Evolutionary conservation across 495 filamentous ascomycete species (phyloP).

Genomic region (Umbilicaria muhlenbergii): DNA sequence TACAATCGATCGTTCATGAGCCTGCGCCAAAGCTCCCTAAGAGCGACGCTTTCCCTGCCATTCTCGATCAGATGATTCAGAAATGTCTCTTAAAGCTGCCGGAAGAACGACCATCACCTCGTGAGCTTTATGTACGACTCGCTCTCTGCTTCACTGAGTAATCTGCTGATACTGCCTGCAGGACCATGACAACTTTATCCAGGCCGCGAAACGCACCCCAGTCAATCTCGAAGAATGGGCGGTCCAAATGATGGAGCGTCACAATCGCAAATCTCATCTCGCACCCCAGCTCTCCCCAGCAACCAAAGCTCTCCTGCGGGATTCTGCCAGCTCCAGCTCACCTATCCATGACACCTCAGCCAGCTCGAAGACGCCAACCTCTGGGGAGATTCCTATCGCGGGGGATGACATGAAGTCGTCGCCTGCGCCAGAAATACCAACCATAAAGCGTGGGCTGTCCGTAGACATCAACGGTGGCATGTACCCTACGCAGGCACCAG

Average conservation of each 20-base stretch:
- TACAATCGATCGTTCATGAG: conserved; percentile 96
- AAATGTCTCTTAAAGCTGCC: conserved; percentile 86
- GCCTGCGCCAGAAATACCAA: conserved; percentile 2
- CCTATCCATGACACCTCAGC: conserved; percentile 20
- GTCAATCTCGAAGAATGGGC: conserved; percentile 86
- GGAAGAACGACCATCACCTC: conserved; percentile 75
- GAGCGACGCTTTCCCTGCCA: conserved; percentile 89
- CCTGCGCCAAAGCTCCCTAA: conserved; percentile 85
- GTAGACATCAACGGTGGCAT: conserved; percentile 12
- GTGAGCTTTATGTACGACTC: conserved; percentile 49
- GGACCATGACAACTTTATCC: conserved; percentile 86
- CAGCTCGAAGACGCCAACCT: conserved; percentile 38
- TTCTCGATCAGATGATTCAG: conserved; percentile 90
- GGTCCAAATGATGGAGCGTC: conserved; percentile 71
- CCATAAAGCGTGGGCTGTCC: not conserved
- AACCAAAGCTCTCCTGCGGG: conserved; percentile 39
- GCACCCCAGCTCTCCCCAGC: conserved; percentile 47
- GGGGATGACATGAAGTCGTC: conserved; percentile 23
- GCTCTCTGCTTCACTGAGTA: not conserved
- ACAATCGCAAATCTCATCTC: conserved; percentile 86
- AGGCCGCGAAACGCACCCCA: conserved; percentile 84
- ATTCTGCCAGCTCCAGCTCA: conserved; percentile 17
- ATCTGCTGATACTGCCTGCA: conserved; percentile 21
- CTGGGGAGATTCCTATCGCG: conserved; percentile 51
- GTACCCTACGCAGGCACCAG: conserved; percentile 7